Percentiles rank a stretch among this genome's conserved stretches.
These are phyloP conservation scores for Sporothrix globosa DNA, from an alignment of 2,329 filamentous ascomycete species.

Conservation along the genomic window DNA sequence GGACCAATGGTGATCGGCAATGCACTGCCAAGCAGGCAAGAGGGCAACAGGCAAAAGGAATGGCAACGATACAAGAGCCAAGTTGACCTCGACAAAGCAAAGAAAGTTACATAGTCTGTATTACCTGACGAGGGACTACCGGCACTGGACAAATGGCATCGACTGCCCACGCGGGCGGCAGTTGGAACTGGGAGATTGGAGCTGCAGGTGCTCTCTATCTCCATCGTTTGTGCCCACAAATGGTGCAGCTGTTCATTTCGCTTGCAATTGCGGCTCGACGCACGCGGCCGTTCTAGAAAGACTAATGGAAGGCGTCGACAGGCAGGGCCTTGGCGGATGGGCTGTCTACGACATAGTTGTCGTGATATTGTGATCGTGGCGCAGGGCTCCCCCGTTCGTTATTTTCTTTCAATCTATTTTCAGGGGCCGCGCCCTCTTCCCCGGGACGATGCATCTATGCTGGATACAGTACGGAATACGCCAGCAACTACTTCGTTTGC, in stretches of 20 bases:
- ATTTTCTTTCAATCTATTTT: conserved; percentile 1
- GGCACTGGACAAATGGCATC: neutral
- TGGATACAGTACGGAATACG: too few relatives aligned
- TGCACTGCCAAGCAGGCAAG: conserved; percentile 16
- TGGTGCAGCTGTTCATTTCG: conserved; percentile 12
- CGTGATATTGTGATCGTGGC: neutral
- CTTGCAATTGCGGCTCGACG: conserved; percentile 2
- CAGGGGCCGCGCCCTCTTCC: conserved; percentile 2
- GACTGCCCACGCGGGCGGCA: conserved; percentile 7
- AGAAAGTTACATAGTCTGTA: too few relatives aligned
- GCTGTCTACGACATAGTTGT: too few relatives aligned
- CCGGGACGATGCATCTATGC: neutral
- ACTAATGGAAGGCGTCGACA: conserved; percentile 4
- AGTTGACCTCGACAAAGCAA: neutral
- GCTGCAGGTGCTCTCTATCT: neutral
- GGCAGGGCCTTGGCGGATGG: neutral
- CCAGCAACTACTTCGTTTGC: too few relatives aligned
- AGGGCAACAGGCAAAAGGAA: neutral
- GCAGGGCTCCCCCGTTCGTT: neutral
- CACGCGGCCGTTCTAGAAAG: conserved; percentile 11
- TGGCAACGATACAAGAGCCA: too few relatives aligned
- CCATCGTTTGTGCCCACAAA: neutral
- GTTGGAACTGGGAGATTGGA: neutral
- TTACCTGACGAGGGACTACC: neutral
- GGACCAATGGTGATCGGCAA: conserved; percentile 10